Conservation (phyloP, 805 yeast genomes). For the Grigorovia transvaalensis region DNA sequence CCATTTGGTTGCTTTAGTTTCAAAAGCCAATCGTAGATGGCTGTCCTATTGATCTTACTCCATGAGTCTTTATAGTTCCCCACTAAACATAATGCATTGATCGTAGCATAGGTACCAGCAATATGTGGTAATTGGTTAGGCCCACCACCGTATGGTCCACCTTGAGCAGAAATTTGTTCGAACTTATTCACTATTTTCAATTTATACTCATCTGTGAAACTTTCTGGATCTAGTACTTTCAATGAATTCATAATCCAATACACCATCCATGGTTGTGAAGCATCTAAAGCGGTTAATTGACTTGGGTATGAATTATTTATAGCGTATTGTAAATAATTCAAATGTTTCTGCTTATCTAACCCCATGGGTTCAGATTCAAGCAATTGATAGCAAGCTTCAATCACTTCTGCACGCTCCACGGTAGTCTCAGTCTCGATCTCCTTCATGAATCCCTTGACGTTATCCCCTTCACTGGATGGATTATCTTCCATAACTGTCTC, state of each 20-base stretch:
- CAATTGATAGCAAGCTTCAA: slow-evolving; percentile 14
- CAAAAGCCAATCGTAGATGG: slow-evolving; percentile 55
- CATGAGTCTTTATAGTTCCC: slow-evolving; percentile 35
- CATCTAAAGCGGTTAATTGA: slow-evolving; percentile 52
- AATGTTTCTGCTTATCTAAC: slow-evolving; percentile 31
- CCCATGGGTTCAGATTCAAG: slow-evolving; percentile 2
- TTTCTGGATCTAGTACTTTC: slow-evolving; percentile 30
- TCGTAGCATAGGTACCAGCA: slow-evolving; percentile 75
- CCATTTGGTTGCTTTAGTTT: slow-evolving; percentile 58
- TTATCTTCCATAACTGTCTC: slow-evolving; percentile 8
- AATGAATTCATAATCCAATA: slow-evolving; percentile 70
- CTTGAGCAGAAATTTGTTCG: slow-evolving; percentile 19
- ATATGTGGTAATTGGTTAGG: slow-evolving; percentile 69
- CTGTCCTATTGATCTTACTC: slow-evolving; percentile 35
- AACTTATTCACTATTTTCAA: slow-evolving; percentile 25
- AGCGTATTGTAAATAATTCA: slow-evolving; percentile 33
- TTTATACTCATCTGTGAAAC: slow-evolving; percentile 20
- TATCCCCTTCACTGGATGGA: slow-evolving; percentile 1
- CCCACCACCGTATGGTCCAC: slow-evolving; percentile 85
- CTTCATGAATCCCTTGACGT: slow-evolving; percentile 13
- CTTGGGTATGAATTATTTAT: slow-evolving; percentile 39
- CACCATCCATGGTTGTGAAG: slow-evolving; percentile 85
- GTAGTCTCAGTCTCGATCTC: slow-evolving; percentile 25
- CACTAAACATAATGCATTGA: slow-evolving; percentile 48
- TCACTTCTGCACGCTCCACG: slow-evolving; percentile 16